Evolutionary conservation across 179 eudicot genomes (phyloP).

Genomic region (Silene coronaria): DNA sequence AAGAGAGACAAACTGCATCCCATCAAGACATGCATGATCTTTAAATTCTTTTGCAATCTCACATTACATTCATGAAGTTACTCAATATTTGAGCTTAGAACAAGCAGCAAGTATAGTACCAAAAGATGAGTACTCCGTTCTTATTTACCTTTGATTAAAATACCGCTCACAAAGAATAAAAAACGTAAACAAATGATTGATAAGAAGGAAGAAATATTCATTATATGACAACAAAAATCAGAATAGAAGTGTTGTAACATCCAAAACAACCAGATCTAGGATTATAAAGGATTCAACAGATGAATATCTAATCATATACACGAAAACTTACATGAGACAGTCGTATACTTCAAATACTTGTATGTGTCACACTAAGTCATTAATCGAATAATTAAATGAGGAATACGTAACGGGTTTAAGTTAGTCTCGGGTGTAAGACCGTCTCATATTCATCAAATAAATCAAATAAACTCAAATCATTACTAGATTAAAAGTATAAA

Average conservation of each 20-base stretch:
- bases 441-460: too few species aligned
- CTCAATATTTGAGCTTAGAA: constrained; percentile 9
- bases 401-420: too few species aligned
- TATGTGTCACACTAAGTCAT: too few species aligned
- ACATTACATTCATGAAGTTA: constrained; percentile 8
- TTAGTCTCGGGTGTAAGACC: too few species aligned
- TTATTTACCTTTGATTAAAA: too few species aligned
- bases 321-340: not conserved
- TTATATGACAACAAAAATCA: too few species aligned
- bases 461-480: not conserved
- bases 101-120: not conserved
- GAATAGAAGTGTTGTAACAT: too few species aligned
- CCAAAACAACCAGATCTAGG: constrained; percentile 20
- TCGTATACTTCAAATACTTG: too few species aligned
- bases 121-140: too few species aligned
- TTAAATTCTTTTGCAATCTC: constrained; percentile 2
- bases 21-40: not conserved
- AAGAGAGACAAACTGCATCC: too few species aligned
- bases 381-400: not conserved
- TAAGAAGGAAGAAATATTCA: too few species aligned
- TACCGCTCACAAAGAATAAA: not conserved
- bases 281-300: not conserved
- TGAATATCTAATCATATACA: constrained; percentile 6
- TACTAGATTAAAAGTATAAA: too few species aligned
- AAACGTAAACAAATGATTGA: not conserved